These are phyloP conservation scores for Yamadazyma diddensiae DNA, from an alignment of 1,139 yeast genomes.

Conservation along the genomic window DNA sequence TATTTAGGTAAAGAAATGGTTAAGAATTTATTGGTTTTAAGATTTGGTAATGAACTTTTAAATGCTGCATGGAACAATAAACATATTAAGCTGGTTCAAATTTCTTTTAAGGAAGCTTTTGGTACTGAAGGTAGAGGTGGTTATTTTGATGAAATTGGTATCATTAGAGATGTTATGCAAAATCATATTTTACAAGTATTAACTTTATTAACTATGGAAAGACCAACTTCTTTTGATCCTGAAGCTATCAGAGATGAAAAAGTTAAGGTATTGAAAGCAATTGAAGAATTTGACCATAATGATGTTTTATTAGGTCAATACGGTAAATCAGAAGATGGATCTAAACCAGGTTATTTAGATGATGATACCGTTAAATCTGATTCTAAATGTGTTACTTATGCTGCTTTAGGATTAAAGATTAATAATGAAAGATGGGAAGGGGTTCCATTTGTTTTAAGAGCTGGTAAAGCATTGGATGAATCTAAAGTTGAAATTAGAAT, in stretches of 20 bases:
- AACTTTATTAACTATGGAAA: slow-evolving; percentile 91
- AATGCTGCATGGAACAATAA: slow-evolving; percentile 84
- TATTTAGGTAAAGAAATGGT: slow-evolving; percentile 98
- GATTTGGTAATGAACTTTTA: slow-evolving; percentile 87
- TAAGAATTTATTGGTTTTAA: slow-evolving; percentile 80
- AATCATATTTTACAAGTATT: slow-evolving; percentile 92
- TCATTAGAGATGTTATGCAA: slow-evolving; percentile 97
- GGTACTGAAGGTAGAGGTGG: slow-evolving; percentile 99
- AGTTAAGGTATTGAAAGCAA: slow-evolving; percentile 84
- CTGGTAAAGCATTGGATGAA: slow-evolving; percentile 93
- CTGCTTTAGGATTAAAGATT: slow-evolving; percentile 76
- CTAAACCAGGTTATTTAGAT: slow-evolving; percentile 86
- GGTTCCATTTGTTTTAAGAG: slow-evolving; percentile 92
- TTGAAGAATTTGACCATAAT: slow-evolving; percentile 61
- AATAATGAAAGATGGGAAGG: slow-evolving; percentile 97
- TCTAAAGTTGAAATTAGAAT: slow-evolving; percentile 92
- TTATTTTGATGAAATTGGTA: slow-evolving; percentile 91
- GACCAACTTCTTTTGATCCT: slow-evolving; percentile 86
- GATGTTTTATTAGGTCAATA: slow-evolving; percentile 89
- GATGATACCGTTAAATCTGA: slow-evolving; percentile 84
- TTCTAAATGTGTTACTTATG: slow-evolving; percentile 89
- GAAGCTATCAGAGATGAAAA: slow-evolving; percentile 96
- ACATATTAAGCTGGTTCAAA: slow-evolving; percentile 75
- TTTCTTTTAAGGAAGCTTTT: slow-evolving; percentile 91
- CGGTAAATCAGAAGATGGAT: slow-evolving; percentile 76